Conservation (phyloP, 345 rosid species). For the Corchorus capsularis region DNA sequence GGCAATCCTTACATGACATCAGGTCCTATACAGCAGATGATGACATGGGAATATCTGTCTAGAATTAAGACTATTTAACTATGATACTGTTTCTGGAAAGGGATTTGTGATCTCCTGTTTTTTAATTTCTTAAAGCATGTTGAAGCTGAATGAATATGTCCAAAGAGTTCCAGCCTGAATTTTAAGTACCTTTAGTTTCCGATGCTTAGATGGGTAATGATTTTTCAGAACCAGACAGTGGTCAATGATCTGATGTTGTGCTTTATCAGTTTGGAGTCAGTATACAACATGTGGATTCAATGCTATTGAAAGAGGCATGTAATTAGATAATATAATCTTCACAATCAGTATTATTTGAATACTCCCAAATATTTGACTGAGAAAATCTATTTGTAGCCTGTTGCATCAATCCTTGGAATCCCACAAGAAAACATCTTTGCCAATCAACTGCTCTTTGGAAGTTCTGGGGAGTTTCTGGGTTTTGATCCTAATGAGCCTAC, state of each 20-base stretch:
- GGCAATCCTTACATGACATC: constrained; percentile 1
- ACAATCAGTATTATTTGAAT: not conserved
- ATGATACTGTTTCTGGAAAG: not conserved
- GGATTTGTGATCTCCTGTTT: not conserved
- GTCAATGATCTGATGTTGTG: not conserved
- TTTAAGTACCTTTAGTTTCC: not conserved
- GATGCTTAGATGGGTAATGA: not conserved
- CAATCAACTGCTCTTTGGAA: constrained; percentile 74
- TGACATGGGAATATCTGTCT: not conserved
- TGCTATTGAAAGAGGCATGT: not conserved
- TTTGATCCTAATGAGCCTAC: constrained; percentile 90
- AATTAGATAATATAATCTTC: not conserved
- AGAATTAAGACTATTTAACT: not conserved
- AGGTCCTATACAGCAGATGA: not conserved
- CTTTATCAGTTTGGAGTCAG: not conserved
- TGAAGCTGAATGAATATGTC: not conserved
- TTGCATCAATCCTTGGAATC: constrained; percentile 83
- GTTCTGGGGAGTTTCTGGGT: constrained; percentile 72
- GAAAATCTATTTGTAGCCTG: constrained; percentile 59
- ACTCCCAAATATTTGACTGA: not conserved
- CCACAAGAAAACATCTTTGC: constrained; percentile 83
- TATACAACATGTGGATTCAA: not conserved
- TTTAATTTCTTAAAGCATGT: not conserved
- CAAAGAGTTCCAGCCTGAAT: not conserved
- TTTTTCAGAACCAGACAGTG: not conserved